Conservation (phyloP, 345 rosid genomes). For the Excoecaria cochinchinensis region DNA sequence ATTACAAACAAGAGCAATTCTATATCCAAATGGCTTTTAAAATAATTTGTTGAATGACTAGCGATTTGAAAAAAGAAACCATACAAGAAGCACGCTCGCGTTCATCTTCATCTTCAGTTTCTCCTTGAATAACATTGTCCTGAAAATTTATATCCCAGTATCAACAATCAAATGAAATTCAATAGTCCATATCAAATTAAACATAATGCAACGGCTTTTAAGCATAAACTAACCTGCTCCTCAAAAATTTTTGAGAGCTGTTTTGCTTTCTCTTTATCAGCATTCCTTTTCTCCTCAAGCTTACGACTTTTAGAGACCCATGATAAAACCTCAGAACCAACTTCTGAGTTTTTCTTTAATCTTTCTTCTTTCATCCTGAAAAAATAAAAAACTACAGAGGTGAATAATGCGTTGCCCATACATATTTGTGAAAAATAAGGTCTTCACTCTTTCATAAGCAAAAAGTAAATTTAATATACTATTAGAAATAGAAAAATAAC, state of each 20-base stretch:
- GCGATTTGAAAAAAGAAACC: conserved; percentile 20
- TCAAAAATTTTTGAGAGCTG: conserved; percentile 79
- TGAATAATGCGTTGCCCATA: not conserved
- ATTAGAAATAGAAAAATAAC: not conserved
- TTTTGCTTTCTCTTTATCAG: conserved; percentile 73
- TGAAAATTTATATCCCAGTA: conserved; percentile 29
- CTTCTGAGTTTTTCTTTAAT: conserved; percentile 57
- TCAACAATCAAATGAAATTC: conserved; percentile 15
- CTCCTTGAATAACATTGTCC: conserved; percentile 76
- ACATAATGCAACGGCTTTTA: conserved; percentile 12
- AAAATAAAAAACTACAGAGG: conserved; percentile 2
- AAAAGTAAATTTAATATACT: not conserved
- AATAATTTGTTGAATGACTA: not conserved
- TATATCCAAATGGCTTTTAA: not conserved
- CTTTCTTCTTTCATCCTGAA: conserved; percentile 86
- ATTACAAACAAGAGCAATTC: not conserved
- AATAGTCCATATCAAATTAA: conserved; percentile 12
- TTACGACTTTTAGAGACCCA: conserved; percentile 83
- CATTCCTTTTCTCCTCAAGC: conserved; percentile 65
- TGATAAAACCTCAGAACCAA: conserved; percentile 57
- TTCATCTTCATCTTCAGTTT: conserved; percentile 66
- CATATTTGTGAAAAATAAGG: not conserved
- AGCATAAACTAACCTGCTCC: conserved; percentile 64
- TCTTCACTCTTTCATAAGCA: not conserved
- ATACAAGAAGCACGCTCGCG: conserved; percentile 40